These are phyloP conservation scores for Lobosporangium transversale DNA, from an alignment of 192 early-diverging fungal species.

Conservation along the genomic window DNA sequence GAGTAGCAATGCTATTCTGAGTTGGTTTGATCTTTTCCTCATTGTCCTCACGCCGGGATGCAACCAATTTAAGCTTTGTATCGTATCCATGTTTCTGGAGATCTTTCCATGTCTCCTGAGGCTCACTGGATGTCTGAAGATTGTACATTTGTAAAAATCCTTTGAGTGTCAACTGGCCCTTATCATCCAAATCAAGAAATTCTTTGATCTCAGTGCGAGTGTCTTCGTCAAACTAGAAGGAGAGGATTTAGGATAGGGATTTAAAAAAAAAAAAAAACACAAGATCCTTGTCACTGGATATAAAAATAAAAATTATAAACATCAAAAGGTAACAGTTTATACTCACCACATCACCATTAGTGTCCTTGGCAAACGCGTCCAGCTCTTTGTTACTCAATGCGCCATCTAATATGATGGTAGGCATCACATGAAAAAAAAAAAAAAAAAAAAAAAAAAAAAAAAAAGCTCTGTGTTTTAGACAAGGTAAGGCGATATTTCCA, in stretches of 20 bases:
- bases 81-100: slow-evolving; percentile 72
- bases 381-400: slow-evolving; percentile 56
- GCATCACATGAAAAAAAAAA: no score
- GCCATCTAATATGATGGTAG: slow-evolving; percentile 50
- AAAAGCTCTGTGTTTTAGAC: no score
- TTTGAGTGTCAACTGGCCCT: slow-evolving; percentile 68
- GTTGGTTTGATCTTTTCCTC: not conserved
- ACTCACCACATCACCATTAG: slow-evolving; percentile 61
- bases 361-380: slow-evolving; percentile 60
- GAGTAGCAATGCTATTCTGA: not conserved
- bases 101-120: slow-evolving; percentile 81
- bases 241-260: no score
- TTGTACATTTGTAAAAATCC: slow-evolving; percentile 90
- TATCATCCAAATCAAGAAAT: slow-evolving; percentile 71
- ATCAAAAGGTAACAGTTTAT: no score
- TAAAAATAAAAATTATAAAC: not conserved
- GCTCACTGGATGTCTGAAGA: slow-evolving; percentile 71
- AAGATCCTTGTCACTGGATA: not conserved
- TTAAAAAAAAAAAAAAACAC: slow-evolving; percentile 25
- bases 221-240: slow-evolving; percentile 39
- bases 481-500: no score
- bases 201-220: slow-evolving; percentile 68
- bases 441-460: not conserved
- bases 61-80: not conserved
- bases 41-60: not conserved